A percentile compares a stretch with the other conserved stretches of the same genome.
phyloP scores from a whole-genome alignment of 179 eudicot genomes.

The Pouteria campechiana region DNA sequence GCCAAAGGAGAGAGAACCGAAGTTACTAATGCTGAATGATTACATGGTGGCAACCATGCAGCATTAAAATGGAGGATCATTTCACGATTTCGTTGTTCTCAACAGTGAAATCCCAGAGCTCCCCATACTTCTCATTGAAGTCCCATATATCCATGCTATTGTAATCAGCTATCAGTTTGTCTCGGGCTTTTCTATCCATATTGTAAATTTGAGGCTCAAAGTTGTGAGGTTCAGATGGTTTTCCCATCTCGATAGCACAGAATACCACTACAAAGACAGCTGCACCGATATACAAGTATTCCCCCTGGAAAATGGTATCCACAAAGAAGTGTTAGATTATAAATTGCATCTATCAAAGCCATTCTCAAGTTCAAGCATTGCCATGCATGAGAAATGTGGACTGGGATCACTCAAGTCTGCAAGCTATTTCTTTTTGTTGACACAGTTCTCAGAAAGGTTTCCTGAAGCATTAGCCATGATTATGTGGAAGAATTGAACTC shows the following conservation, averaged over 20 bases:
- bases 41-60: too few species aligned
- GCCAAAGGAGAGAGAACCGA: too few species aligned
- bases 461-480: too few species aligned
- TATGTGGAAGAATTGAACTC: too few species aligned
- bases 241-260: slow-evolving; percentile 74
- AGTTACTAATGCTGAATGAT: too few species aligned
- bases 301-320: slow-evolving; percentile 61
- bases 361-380: too few species aligned
- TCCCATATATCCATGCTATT: slow-evolving; percentile 96
- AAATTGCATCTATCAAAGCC: too few species aligned
- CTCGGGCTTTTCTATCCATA: slow-evolving; percentile 83
- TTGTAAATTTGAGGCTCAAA: slow-evolving; percentile 94
- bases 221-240: slow-evolving; percentile 83
- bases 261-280: slow-evolving; percentile 56
- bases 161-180: slow-evolving; percentile 75
- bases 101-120: slow-evolving; percentile 87
- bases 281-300: slow-evolving; percentile 85
- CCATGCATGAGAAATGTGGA: too few species aligned
- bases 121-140: slow-evolving; percentile 88
- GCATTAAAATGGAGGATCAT: slow-evolving; percentile 24
- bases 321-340: background rate
- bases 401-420: too few species aligned
- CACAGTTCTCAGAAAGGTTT: too few species aligned
- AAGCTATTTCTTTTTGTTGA: too few species aligned
- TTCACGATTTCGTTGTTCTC: slow-evolving; percentile 48